Evolutionary conservation across 192 early-diverging fungal species (phyloP).

Genomic region (Gaertneriomyces sp.): DNA sequence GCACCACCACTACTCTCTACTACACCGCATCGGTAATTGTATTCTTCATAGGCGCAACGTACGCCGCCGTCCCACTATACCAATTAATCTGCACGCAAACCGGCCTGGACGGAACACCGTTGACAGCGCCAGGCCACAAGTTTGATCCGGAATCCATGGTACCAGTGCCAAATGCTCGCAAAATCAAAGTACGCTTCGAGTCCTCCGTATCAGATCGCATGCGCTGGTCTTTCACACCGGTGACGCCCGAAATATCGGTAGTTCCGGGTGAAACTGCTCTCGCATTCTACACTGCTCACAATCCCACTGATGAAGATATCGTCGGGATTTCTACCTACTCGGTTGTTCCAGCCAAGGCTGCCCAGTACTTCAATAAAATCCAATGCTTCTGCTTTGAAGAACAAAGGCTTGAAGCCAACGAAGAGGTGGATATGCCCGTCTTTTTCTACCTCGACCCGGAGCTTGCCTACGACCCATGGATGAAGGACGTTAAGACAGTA

Average conservation of each 20-base stretch:
- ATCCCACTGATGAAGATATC: constrained; percentile 78
- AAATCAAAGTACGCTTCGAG: constrained; percentile 59
- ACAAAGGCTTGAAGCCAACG: constrained; percentile 81
- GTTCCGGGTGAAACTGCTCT: constrained; percentile 94
- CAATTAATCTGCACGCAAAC: constrained; percentile 91
- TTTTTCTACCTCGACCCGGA: constrained; percentile 99
- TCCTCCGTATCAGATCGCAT: constrained; percentile 69
- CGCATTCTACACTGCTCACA: constrained; percentile 93
- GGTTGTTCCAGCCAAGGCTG: constrained; percentile 87
- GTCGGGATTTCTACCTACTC: constrained; percentile 97
- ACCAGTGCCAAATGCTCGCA: constrained; percentile 58
- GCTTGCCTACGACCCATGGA: constrained; percentile 88
- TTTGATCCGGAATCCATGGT: constrained; percentile 63
- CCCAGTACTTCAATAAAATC: constrained; percentile 98
- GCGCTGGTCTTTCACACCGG: constrained; percentile 87
- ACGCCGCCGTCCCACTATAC: constrained; percentile 94
- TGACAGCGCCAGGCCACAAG: constrained; percentile 54
- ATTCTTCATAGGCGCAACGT: constrained; percentile 77
- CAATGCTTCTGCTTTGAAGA: constrained; percentile 99
- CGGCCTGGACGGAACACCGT: constrained; percentile 85
- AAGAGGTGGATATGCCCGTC: constrained; percentile 81
- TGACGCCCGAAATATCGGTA: constrained; percentile 81
- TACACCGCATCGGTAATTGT: constrained; percentile 84
- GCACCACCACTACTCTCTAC: constrained; percentile 46
- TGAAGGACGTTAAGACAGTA: constrained; percentile 90